These are phyloP conservation scores for Cryptosporidium xiaoi DNA, from an alignment of 169 alveolate species.

Conservation along the genomic window DNA sequence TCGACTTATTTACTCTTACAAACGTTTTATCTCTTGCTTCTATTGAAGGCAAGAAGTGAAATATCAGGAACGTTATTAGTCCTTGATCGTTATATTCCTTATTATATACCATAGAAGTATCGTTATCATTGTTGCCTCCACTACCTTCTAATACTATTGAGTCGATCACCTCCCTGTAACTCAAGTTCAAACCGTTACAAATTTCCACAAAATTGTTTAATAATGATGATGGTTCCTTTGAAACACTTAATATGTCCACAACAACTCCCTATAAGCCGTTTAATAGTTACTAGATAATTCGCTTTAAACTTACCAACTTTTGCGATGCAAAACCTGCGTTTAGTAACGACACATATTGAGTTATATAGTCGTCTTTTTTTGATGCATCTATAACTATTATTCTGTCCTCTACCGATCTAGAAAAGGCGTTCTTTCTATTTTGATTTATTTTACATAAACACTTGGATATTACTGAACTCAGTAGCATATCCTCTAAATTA, in stretches of 20 bases:
- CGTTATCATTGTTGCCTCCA: background rate
- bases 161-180: conserved; percentile 21
- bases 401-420: conserved; percentile 36
- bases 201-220: conserved; percentile 47
- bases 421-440: conserved; percentile 8
- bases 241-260: conserved; percentile 41
- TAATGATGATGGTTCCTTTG: conserved; percentile 46
- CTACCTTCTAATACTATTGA: conserved; percentile 6
- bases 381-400: conserved; percentile 61
- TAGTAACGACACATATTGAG: conserved; percentile 47
- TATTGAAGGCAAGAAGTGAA: conserved; percentile 59
- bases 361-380: conserved; percentile 28
- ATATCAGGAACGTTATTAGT: conserved; percentile 33
- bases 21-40: conserved; percentile 42
- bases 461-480: conserved; percentile 37
- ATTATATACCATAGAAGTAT: no score
- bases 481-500: conserved; percentile 23
- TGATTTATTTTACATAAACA: conserved; percentile 46
- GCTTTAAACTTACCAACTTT: conserved; percentile 45
- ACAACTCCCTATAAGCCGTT: conserved; percentile 19
- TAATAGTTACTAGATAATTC: background rate
- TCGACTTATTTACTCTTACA: conserved; percentile 18
- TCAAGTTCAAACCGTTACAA: conserved; percentile 45
- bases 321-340: conserved; percentile 61
- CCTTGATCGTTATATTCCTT: conserved; percentile 20